Conservation (phyloP, 345 rosid genomes). For the Viola odorata region DNA sequence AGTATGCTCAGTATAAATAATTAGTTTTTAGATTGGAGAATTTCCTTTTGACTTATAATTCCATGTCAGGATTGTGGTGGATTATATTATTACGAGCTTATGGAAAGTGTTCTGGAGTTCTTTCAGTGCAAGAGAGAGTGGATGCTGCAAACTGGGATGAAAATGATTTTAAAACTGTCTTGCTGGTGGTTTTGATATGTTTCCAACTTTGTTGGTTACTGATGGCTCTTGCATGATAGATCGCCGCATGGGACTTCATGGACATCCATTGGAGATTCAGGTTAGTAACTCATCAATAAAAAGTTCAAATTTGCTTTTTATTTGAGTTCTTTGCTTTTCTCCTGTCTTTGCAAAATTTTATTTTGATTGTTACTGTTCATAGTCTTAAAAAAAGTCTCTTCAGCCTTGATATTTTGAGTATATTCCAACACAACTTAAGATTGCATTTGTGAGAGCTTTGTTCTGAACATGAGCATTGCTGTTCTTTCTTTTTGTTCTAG, state of each 20-base stretch:
- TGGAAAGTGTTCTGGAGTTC: slow-evolving; percentile 28
- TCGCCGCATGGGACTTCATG: slow-evolving; percentile 93
- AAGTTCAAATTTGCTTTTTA: too few species aligned
- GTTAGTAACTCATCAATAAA: slow-evolving; percentile 7
- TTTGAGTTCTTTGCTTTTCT: too few species aligned
- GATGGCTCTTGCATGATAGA: slow-evolving; percentile 98
- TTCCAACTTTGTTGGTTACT: slow-evolving; percentile 78
- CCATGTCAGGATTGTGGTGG: slow-evolving; percentile 26
- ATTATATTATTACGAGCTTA: slow-evolving; percentile 26
- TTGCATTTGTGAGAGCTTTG: too few species aligned
- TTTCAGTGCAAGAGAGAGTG: slow-evolving; percentile 43
- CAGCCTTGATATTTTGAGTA: too few species aligned
- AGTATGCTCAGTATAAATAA: background rate
- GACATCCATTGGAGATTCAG: slow-evolving; percentile 94
- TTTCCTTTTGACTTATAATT: background rate
- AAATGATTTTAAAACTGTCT: slow-evolving; percentile 80
- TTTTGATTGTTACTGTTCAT: too few species aligned
- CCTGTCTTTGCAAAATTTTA: too few species aligned
- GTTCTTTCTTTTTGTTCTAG: too few species aligned
- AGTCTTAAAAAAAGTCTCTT: too few species aligned
- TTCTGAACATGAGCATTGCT: too few species aligned
- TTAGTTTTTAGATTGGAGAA: background rate
- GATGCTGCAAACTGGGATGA: slow-evolving; percentile 94
- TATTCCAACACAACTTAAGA: too few species aligned
- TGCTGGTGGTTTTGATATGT: slow-evolving; percentile 89